Conservation (phyloP, 176 grass and related monocot genomes). For the Puccinellia tenuiflora region DNA sequence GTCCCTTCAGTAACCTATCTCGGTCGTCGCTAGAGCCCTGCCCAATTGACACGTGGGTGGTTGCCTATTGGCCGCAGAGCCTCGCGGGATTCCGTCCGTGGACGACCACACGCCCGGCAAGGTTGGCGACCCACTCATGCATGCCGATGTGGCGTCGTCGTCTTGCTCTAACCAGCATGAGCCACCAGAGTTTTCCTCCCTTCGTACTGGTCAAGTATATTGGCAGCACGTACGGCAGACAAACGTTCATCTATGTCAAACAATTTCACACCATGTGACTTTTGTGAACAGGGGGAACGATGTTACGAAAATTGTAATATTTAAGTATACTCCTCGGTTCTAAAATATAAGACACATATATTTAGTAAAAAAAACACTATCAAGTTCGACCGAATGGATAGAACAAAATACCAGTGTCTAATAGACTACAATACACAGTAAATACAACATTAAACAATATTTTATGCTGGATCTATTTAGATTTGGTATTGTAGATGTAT, state of each 20-base stretch:
- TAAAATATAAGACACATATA: too few species aligned
- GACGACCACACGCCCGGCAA: not conserved
- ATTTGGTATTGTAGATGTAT: too few species aligned
- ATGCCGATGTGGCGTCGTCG: not conserved
- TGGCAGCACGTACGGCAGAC: not conserved
- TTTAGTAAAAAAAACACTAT: too few species aligned
- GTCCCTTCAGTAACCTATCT: too few species aligned
- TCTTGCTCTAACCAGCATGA: not conserved
- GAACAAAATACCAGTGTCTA: too few species aligned
- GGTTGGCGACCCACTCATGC: not conserved
- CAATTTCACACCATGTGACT: not conserved
- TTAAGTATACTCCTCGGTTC: too few species aligned
- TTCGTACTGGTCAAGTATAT: not conserved
- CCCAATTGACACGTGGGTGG: not conserved
- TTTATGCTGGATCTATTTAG: too few species aligned
- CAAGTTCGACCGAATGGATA: too few species aligned
- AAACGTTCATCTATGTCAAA: not conserved
- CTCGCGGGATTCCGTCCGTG: not conserved
- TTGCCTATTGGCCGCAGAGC: not conserved
- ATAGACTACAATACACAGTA: too few species aligned
- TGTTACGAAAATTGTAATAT: too few species aligned
- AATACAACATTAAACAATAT: too few species aligned
- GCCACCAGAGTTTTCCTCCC: not conserved
- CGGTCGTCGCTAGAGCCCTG: not conserved
- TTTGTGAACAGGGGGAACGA: not conserved